Percentiles rank a stretch among this genome's conserved stretches.
These are phyloP conservation scores for Sanghuangporus baumii DNA, from an alignment of 1,284 basidiomycete genomes.

Conservation along the genomic window DNA sequence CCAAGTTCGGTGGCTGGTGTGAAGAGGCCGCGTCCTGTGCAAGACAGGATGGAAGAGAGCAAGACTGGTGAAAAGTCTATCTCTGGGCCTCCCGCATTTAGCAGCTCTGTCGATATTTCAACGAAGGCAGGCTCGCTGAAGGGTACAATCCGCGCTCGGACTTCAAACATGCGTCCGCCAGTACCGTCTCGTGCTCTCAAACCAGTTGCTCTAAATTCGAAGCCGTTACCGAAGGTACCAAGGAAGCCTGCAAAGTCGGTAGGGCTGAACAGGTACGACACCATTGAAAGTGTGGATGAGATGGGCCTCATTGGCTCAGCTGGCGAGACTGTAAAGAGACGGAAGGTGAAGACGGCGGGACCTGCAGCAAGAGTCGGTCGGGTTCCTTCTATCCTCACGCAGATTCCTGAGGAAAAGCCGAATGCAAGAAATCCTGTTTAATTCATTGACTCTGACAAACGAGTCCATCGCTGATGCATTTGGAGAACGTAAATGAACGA, in stretches of 20 bases:
- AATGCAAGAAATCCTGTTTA: neutral
- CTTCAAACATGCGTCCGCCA: neutral
- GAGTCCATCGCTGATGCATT: neutral
- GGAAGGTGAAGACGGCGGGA: slow-evolving; percentile 1
- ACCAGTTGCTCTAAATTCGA: neutral
- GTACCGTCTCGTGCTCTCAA: neutral
- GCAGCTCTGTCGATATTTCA: slow-evolving; percentile 1
- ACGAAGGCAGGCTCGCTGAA: neutral
- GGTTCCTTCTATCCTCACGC: neutral
- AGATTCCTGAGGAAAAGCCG: slow-evolving; percentile 4
- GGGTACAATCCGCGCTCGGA: neutral
- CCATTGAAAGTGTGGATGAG: slow-evolving; percentile 10
- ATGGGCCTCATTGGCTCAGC: neutral
- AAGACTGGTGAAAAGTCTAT: slow-evolving; percentile 20
- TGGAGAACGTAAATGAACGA: neutral
- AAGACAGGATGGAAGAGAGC: neutral
- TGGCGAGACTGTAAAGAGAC: neutral
- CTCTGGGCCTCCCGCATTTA: slow-evolving; percentile 24
- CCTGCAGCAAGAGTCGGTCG: neutral
- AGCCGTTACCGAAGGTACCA: neutral
- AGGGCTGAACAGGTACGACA: neutral
- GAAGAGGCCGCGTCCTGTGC: slow-evolving; percentile 8
- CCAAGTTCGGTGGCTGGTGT: slow-evolving; percentile 5
- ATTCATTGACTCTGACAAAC: neutral
- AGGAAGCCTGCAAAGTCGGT: neutral